Base-by-base conservation (phyloP, 1,139 yeast species). In the Candida sanyaensis region DNA sequence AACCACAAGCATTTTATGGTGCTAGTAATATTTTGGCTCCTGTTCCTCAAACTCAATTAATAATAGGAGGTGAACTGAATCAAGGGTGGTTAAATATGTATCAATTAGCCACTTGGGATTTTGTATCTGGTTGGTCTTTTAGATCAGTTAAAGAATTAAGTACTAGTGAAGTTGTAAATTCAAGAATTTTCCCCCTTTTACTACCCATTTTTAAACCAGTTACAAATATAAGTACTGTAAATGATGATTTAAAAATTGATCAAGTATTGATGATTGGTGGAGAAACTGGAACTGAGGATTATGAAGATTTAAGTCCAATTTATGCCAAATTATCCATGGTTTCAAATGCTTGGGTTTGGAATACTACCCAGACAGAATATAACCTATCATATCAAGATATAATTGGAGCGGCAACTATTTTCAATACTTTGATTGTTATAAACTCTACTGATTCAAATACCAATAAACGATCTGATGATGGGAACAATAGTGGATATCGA, bases 51-150 rank as follows among this genome's bases (percentile, higher is more conserved):
- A 63, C 64, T 13, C 77, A 69, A 52, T 57, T 75, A 42, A 61
- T 75, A 0, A 63, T 75, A 45, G 80, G 79, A 0, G 80, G 80
- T 2, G 62, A 69, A 47, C 69, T 73, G 46, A 50, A 53, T 32
- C 55, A 57, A 7, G 78, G 78, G 0, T 75, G 80, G 80, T 58
- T 75, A 40, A 73, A 64, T 54, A 73, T 75, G 79, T 65, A 66
- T 54, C 80, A 74, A 55, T 57, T 75, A 36, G 80, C 80, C 2
- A 69, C 77, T 0, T 75, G 80, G 80, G 65, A 68, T 49, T 74
- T 73, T 45, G 50, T 55, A 37, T 61, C 76, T 26, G 80, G 80
- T 0, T 75, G 80, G 80, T 71, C 77, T 23, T 70, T 69, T 41
- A 58, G 61, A 45, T 58, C 56, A 33, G 62, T 69, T 4, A 40